A percentile compares a stretch with the other conserved stretches of the same genome.
phyloP scores from a whole-genome alignment of 202 grass and related monocot genomes.

The Panicum virgatum region DNA sequence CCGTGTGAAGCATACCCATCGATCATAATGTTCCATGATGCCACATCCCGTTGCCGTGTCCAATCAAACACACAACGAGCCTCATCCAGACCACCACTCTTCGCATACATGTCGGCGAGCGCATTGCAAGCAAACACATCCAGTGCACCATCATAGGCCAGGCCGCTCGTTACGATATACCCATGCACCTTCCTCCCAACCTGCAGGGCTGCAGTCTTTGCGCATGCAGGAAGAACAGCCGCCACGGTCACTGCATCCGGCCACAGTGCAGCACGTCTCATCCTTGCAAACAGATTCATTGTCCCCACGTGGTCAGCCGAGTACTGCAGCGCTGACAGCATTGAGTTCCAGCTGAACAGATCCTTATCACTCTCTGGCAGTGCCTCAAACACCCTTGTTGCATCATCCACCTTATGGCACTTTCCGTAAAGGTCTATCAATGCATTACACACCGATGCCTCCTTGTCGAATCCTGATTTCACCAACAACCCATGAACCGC shows the following conservation, averaged over 20 bases:
- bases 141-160: slow-evolving; percentile 24
- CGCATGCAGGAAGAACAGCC: slow-evolving; percentile 61
- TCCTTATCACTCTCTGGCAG: slow-evolving; percentile 46
- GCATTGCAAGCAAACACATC: slow-evolving; percentile 55
- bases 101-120: slow-evolving; percentile 64
- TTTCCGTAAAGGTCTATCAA: slow-evolving; percentile 81
- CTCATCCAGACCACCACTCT: slow-evolving; percentile 61
- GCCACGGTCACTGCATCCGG: slow-evolving; percentile 54
- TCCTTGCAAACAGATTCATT: slow-evolving; percentile 51
- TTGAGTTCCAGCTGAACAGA: slow-evolving; percentile 83
- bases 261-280: slow-evolving; percentile 32
- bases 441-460: slow-evolving; percentile 52
- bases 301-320: slow-evolving; percentile 56
- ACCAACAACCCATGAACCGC: slow-evolving; percentile 59
- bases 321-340: slow-evolving; percentile 68
- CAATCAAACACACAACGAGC: slow-evolving; percentile 55
- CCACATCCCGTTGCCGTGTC: slow-evolving; percentile 51
- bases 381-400: slow-evolving; percentile 57
- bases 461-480: slow-evolving; percentile 50
- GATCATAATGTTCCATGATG: slow-evolving; percentile 91
- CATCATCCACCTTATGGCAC: slow-evolving; percentile 52
- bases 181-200: slow-evolving; percentile 60
- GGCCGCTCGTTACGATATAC: slow-evolving; percentile 47
- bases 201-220: slow-evolving; percentile 47
- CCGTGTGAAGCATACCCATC: slow-evolving; percentile 77